A percentile compares a stretch with the other conserved stretches of the same genome.
Evolutionary conservation across 2,329 filamentous ascomycete genomes (phyloP).

Genomic region (Monosporascus sp.): DNA sequence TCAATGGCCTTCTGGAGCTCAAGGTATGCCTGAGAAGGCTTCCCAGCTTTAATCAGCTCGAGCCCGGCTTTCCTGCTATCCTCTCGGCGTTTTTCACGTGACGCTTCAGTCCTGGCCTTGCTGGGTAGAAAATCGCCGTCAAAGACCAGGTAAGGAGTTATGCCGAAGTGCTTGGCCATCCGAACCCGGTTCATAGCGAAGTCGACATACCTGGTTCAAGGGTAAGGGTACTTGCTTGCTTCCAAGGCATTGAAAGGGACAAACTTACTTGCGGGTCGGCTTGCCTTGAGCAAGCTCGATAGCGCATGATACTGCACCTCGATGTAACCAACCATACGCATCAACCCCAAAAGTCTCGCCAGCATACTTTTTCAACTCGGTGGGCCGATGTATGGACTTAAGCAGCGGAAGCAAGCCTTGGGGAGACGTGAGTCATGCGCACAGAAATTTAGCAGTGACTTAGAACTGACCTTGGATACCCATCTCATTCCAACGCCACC

Average conservation of each 20-base stretch:
- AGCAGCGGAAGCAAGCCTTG: slow-evolving; percentile 81
- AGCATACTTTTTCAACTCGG: slow-evolving; percentile 76
- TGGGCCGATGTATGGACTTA: slow-evolving; percentile 92
- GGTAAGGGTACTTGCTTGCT: slow-evolving; percentile 8
- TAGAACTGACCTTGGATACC: slow-evolving; percentile 24
- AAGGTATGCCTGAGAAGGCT: slow-evolving; percentile 69
- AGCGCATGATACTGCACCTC: slow-evolving; percentile 84
- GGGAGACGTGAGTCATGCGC: slow-evolving; percentile 12
- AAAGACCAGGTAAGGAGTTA: slow-evolving; percentile 93
- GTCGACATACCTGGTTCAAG: slow-evolving; percentile 68
- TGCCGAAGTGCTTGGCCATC: slow-evolving; percentile 90
- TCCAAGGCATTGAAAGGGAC: not conserved
- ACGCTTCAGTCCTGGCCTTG: slow-evolving; percentile 81
- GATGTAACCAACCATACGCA: slow-evolving; percentile 96
- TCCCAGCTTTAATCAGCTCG: slow-evolving; percentile 76
- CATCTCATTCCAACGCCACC: slow-evolving; percentile 12
- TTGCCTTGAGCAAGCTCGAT: slow-evolving; percentile 85
- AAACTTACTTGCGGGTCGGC: slow-evolving; percentile 73
- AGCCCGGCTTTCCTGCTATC: slow-evolving; percentile 71
- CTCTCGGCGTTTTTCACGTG: slow-evolving; percentile 68
- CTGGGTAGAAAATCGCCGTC: slow-evolving; percentile 93
- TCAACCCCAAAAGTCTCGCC: slow-evolving; percentile 93
- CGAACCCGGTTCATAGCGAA: slow-evolving; percentile 85
- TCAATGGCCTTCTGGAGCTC: slow-evolving; percentile 95
- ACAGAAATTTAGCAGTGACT: not conserved